Percentiles rank a stretch among this genome's conserved stretches.
These are phyloP conservation scores for Podospora pseudopauciseta DNA, from an alignment of 495 filamentous ascomycete genomes.

Conservation along the genomic window DNA sequence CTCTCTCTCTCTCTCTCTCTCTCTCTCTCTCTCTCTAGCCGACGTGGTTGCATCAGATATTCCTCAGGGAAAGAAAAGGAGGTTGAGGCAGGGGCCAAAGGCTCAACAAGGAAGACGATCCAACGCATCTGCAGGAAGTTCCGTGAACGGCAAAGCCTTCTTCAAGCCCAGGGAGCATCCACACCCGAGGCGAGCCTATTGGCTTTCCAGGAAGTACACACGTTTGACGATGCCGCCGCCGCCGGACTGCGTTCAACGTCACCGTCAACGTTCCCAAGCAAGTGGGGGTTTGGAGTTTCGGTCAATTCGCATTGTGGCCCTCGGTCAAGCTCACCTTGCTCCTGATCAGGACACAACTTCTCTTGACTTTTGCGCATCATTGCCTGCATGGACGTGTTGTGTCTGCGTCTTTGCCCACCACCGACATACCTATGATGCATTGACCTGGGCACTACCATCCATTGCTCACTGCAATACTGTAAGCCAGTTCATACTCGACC, in stretches of 20 bases:
- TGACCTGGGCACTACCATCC: not conserved
- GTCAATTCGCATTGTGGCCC: not conserved
- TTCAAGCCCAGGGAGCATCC: not conserved
- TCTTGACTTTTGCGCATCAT: not conserved
- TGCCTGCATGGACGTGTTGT: not conserved
- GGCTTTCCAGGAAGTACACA: slow-evolving; percentile 7
- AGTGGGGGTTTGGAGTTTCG: not conserved
- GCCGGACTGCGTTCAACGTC: not conserved
- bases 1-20: not conserved
- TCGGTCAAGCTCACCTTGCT: not conserved
- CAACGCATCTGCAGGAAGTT: slow-evolving; percentile 12
- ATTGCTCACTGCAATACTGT: not conserved
- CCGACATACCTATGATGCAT: not conserved
- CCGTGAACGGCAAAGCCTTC: slow-evolving; percentile 12
- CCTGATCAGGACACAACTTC: not conserved
- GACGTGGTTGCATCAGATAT: not conserved
- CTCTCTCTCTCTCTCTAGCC: not conserved
- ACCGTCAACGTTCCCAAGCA: not conserved
- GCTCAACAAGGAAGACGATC: slow-evolving; percentile 10
- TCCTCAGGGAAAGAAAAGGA: not conserved
- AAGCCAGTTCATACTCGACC: not conserved
- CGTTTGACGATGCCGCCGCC: not conserved
- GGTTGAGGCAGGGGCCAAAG: not conserved
- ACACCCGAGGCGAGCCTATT: slow-evolving; percentile 17
- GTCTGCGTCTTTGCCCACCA: not conserved